Evolutionary conservation across 1,284 basidiomycete genomes (phyloP).

Genomic region (Moniliophthora roreri): DNA sequence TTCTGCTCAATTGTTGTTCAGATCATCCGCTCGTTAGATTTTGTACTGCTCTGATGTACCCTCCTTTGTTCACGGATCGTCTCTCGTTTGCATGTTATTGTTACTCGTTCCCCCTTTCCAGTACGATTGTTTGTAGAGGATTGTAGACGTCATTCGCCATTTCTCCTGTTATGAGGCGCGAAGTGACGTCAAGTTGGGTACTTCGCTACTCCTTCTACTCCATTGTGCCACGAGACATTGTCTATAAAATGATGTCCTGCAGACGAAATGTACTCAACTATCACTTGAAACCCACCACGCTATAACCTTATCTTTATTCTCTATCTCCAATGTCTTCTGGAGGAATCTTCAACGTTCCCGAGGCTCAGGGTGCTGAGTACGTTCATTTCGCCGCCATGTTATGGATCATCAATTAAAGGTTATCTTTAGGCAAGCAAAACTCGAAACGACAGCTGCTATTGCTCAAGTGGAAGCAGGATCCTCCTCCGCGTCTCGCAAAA

Average conservation of each 20-base stretch:
- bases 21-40: no score
- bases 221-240: no score
- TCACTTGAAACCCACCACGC: background rate
- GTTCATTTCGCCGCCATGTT: background rate
- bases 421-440: slow-evolving; percentile 6
- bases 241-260: background rate
- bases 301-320: background rate
- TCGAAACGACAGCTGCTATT: slow-evolving; percentile 14
- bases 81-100: background rate
- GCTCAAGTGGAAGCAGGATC: slow-evolving; percentile 14
- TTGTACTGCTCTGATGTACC: background rate
- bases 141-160: background rate
- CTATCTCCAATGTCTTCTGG: slow-evolving; percentile 3
- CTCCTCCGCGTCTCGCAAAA: slow-evolving; percentile 16
- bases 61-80: background rate
- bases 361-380: slow-evolving; percentile 14
- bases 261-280: background rate
- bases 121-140: background rate
- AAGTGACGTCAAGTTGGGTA: background rate
- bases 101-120: background rate
- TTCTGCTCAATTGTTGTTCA: no score
- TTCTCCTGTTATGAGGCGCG: background rate
- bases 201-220: no score
- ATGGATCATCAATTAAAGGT: background rate
- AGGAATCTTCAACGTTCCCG: slow-evolving; percentile 16